phyloP scores from a whole-genome alignment of 345 rosid species.

The Iberis pinnata region DNA sequence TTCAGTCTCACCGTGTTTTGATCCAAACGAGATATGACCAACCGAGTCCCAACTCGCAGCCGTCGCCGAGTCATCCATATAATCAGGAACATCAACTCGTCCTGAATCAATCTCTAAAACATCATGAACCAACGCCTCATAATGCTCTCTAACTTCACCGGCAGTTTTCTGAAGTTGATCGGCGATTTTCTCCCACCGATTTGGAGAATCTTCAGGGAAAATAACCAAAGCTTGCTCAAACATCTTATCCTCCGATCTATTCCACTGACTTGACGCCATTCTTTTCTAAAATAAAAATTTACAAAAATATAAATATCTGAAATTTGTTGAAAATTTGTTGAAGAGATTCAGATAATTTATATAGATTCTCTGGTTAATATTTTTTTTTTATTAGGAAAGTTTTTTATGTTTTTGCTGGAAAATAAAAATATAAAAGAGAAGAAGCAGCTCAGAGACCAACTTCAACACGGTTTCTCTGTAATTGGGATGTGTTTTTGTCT shows the following conservation, averaged over 20 bases:
- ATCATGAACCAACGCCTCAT: slow-evolving; percentile 50
- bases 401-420: slow-evolving; percentile 15
- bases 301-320: neutral
- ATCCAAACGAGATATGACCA: slow-evolving; percentile 40
- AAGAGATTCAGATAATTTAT: slow-evolving; percentile 17
- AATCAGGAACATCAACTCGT: slow-evolving; percentile 51
- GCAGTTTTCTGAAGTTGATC: slow-evolving; percentile 40
- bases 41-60: slow-evolving; percentile 25
- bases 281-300: neutral
- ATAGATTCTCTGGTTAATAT: neutral
- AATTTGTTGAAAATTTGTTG: slow-evolving; percentile 13
- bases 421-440: neutral
- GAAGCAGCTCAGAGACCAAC: slow-evolving; percentile 35
- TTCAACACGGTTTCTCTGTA: slow-evolving; percentile 36
- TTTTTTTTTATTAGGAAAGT: slow-evolving; percentile 5
- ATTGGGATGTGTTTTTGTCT: slow-evolving; percentile 26
- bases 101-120: slow-evolving; percentile 65
- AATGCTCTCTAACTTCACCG: slow-evolving; percentile 48
- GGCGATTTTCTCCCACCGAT: slow-evolving; percentile 67
- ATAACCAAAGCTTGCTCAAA: slow-evolving; percentile 58
- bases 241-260: slow-evolving; percentile 54
- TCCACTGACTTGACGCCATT: slow-evolving; percentile 45
- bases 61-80: slow-evolving; percentile 37
- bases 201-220: slow-evolving; percentile 45
- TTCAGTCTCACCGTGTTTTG: slow-evolving; percentile 35